Conservation (phyloP, 192 early-diverging fungal genomes). For the Linnemannia hyalina region DNA sequence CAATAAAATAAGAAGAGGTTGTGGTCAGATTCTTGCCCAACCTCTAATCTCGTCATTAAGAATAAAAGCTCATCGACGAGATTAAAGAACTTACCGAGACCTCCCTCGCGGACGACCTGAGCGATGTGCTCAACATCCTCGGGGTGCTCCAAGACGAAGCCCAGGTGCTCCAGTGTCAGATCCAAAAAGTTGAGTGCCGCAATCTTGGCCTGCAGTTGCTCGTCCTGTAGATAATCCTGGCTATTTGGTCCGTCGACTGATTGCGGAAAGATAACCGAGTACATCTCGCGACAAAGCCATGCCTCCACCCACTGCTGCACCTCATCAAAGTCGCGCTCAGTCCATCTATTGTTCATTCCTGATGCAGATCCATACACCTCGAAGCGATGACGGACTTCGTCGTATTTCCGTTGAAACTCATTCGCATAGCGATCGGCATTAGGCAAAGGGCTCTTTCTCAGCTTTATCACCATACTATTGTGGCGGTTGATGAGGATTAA, state of each 20-base stretch:
- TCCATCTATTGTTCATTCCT: constrained; percentile 43
- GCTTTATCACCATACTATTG: constrained; percentile 24
- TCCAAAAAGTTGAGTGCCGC: constrained; percentile 76
- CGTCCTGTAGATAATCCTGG: constrained; percentile 72
- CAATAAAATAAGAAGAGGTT: neutral
- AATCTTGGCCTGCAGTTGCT: constrained; percentile 73
- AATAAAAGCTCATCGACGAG: neutral
- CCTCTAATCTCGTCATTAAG: neutral
- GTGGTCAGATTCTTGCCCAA: neutral
- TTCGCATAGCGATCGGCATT: constrained; percentile 40
- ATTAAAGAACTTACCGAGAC: constrained; percentile 22
- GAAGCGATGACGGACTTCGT: constrained; percentile 40
- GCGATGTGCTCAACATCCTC: constrained; percentile 57
- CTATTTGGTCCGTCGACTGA: constrained; percentile 40
- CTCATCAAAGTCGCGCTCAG: constrained; percentile 41
- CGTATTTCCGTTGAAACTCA: constrained; percentile 50
- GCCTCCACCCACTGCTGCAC: constrained; percentile 59
- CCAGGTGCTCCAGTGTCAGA: constrained; percentile 70
- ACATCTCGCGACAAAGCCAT: constrained; percentile 62
- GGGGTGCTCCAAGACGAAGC: constrained; percentile 59
- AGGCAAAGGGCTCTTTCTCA: constrained; percentile 19
- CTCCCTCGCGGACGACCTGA: constrained; percentile 54
- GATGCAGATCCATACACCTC: constrained; percentile 42
- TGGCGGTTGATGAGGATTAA: no score
- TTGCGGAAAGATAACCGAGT: constrained; percentile 52